A percentile compares a stretch with the other conserved stretches of the same genome.
These are phyloP conservation scores for Solanum chilense DNA, from an alignment of 257 asterid species.

Conservation along the genomic window DNA sequence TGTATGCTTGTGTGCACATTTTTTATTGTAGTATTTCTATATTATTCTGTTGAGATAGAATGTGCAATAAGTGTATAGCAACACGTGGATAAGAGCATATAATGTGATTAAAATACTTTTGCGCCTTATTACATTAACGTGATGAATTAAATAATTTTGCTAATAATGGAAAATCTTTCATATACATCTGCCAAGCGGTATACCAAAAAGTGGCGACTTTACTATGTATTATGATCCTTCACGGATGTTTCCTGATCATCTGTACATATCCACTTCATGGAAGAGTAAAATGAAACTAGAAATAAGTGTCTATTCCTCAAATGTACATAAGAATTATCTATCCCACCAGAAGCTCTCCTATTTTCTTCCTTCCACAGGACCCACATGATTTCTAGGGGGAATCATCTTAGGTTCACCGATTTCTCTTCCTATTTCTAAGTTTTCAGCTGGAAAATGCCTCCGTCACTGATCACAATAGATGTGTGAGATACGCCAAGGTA, in stretches of 20 bases:
- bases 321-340: neutral
- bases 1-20: neutral
- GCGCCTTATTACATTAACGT: neutral
- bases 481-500: neutral
- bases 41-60: neutral
- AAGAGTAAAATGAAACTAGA: neutral
- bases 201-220: neutral
- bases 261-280: neutral
- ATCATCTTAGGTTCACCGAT: neutral
- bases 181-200: neutral
- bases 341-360: neutral
- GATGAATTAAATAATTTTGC: neutral
- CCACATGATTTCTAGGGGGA: neutral
- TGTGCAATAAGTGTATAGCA: neutral
- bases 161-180: neutral
- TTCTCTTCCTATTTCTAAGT: neutral
- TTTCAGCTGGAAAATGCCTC: neutral
- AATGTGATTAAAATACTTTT: neutral
- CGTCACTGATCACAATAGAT: neutral
- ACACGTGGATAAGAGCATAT: neutral
- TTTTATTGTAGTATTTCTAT: neutral
- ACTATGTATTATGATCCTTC: neutral
- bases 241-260: neutral
- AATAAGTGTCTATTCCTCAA: neutral
- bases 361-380: neutral